A percentile compares a stretch with the other conserved stretches of the same genome.
These are phyloP conservation scores for Paecilomyces niveus DNA, from an alignment of 2,329 filamentous ascomycete species.

Conservation along the genomic window DNA sequence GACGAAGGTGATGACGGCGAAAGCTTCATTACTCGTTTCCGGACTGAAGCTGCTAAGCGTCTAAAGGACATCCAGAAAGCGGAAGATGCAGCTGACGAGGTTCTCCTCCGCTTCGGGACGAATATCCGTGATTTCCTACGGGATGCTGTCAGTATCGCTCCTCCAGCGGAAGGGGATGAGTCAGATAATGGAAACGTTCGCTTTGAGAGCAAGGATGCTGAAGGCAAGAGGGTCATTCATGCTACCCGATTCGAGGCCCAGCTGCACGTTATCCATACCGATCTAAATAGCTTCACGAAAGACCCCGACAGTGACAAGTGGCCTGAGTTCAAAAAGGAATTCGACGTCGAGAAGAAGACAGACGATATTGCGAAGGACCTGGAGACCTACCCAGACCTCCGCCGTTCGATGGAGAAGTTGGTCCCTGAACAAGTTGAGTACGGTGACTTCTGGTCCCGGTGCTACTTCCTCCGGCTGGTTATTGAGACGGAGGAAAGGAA, in stretches of 20 bases:
- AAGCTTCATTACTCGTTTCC: slow-evolving; percentile 68
- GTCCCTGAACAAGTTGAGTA: slow-evolving; percentile 94
- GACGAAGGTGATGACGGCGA: slow-evolving; percentile 37
- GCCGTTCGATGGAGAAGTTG: slow-evolving; percentile 85
- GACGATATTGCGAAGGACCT: slow-evolving; percentile 74
- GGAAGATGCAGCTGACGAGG: slow-evolving; percentile 94
- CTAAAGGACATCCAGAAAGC: slow-evolving; percentile 84
- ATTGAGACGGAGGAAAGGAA: slow-evolving; percentile 89
- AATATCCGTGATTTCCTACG: slow-evolving; percentile 85
- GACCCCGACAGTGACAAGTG: slow-evolving; percentile 74
- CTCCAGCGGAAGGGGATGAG: slow-evolving; percentile 51
- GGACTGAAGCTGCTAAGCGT: slow-evolving; percentile 69
- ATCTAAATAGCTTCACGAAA: slow-evolving; percentile 70
- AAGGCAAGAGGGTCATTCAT: slow-evolving; percentile 88
- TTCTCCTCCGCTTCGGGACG: slow-evolving; percentile 80
- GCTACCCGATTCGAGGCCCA: slow-evolving; percentile 92
- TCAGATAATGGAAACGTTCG: slow-evolving; percentile 56
- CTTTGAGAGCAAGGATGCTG: slow-evolving; percentile 88
- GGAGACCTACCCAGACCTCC: slow-evolving; percentile 77
- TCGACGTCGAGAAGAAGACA: slow-evolving; percentile 79
- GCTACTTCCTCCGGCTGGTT: slow-evolving; percentile 89
- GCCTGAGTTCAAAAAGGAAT: slow-evolving; percentile 62
- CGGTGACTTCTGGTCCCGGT: slow-evolving; percentile 82
- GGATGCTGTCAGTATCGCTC: slow-evolving; percentile 82
- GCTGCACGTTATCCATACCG: slow-evolving; percentile 88